Conservation (phyloP, 2,329 filamentous ascomycete species). For the Diplocarpon rosae region DNA sequence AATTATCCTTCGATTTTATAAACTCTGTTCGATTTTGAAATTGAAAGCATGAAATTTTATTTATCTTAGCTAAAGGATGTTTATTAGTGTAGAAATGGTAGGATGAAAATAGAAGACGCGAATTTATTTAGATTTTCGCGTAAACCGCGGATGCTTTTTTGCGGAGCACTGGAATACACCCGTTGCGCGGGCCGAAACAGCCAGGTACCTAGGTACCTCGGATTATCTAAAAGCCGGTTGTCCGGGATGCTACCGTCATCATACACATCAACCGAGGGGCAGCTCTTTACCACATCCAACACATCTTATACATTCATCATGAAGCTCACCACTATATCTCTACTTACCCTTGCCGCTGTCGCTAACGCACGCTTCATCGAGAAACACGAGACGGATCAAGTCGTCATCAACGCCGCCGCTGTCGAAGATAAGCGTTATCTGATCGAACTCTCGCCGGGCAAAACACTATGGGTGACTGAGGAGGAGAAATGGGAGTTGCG, state of each 20-base stretch:
- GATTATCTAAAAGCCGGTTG: too few species aligned
- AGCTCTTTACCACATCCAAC: neutral
- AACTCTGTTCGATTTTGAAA: too few species aligned
- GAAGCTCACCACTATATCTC: constrained; percentile 38
- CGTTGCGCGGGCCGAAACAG: too few species aligned
- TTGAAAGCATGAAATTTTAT: too few species aligned
- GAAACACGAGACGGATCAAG: constrained; percentile 37
- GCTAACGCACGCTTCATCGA: constrained; percentile 47
- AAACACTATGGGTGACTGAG: constrained; percentile 81
- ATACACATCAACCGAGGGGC: neutral
- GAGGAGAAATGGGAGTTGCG: constrained; percentile 90
- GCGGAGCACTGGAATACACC: too few species aligned
- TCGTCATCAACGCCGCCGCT: constrained; percentile 34
- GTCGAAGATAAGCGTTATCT: constrained; percentile 48
- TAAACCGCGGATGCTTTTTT: too few species aligned
- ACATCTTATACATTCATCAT: constrained; percentile 27
- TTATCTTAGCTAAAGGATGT: too few species aligned
- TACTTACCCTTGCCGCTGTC: constrained; percentile 42
- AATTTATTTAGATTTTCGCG: too few species aligned
- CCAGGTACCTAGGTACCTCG: too few species aligned
- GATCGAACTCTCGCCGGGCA: constrained; percentile 74
- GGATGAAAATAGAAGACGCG: too few species aligned
- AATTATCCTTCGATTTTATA: too few species aligned
- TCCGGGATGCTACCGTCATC: neutral
- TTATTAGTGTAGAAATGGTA: too few species aligned